Evolutionary conservation across 345 rosid species (phyloP), one percentile per base, ranked within the genome.

Genomic region (Eucalyptus regnans): DNA sequence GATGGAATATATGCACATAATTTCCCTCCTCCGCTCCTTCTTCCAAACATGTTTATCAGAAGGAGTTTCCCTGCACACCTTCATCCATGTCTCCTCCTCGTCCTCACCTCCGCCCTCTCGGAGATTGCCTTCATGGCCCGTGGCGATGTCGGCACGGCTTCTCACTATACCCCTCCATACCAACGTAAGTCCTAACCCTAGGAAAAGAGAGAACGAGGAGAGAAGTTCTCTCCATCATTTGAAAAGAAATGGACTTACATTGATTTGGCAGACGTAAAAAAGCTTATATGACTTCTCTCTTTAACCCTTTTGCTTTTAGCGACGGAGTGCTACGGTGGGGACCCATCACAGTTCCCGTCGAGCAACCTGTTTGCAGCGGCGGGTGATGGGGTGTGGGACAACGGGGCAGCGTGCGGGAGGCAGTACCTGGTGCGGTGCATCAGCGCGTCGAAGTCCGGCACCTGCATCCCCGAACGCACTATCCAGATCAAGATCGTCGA

Each of bases 361-460:
- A 94, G 92, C 89, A 94, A 94, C 84, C 41, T 95, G 87, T 95
- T 95, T 12, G 96, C 92, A 18, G 94, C 97, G n/a, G 97, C 95
- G 0, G 97, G 96, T 11, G 96, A 94, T 1, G 96, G 95, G 68
- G 87, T 95, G 51, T 95, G 97, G 97, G 96, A 95, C 90, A 94
- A 95, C 83, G 94, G 95, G 29, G 96, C 96, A 9, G 90, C 95
- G 1, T 95, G 97, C 50, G 96, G 97, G 51, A 93, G 96, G 88
- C 94, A 92, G 86, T 95, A 95, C 88, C 50, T 91, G 92, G 95
- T 94, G 41, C 87, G 95, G 81, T 95, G 97, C 90, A 93, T 95
- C 31, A 95, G 95, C 68, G 94, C 97, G 2, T 46, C 91, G 16
- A 58, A 14, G 62, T 80, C 91, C 2, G 89, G 91, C 15, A 90